Conservation (phyloP, 2,329 filamentous ascomycete species). For the Balansia obtecta region DNA sequence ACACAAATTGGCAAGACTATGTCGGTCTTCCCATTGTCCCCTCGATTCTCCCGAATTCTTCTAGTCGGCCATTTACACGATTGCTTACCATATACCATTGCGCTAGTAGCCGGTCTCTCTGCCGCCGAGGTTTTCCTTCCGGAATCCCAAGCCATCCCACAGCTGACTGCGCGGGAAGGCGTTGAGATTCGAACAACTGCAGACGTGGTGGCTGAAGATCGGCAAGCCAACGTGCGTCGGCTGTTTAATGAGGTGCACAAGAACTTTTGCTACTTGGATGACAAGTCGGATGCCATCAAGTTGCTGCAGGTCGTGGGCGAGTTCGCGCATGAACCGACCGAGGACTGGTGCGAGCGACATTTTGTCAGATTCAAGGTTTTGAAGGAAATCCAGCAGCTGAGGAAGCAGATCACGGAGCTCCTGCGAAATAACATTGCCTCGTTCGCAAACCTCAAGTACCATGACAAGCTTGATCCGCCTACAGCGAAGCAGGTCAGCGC, state of each 20-base stretch:
- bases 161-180: slow-evolving; percentile 33
- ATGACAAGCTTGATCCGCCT: slow-evolving; percentile 45
- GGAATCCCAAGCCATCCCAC: slow-evolving; percentile 62
- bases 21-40: slow-evolving; percentile 79
- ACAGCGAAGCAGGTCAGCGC: slow-evolving; percentile 60
- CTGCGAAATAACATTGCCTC: slow-evolving; percentile 61
- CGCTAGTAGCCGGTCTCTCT: slow-evolving; percentile 77
- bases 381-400: slow-evolving; percentile 73
- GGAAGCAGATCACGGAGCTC: slow-evolving; percentile 70
- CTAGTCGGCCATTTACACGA: slow-evolving; percentile 72
- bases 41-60: slow-evolving; percentile 85
- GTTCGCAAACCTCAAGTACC: slow-evolving; percentile 44
- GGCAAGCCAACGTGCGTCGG: slow-evolving; percentile 49
- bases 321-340: slow-evolving; percentile 62
- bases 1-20: slow-evolving; percentile 71
- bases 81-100: slow-evolving; percentile 75
- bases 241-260: slow-evolving; percentile 60
- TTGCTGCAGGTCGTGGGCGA: slow-evolving; percentile 79
- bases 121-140: slow-evolving; percentile 80
- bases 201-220: slow-evolving; percentile 60
- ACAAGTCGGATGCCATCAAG: slow-evolving; percentile 79
- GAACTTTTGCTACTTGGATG: slow-evolving; percentile 69
- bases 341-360: slow-evolving; percentile 67
- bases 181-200: slow-evolving; percentile 46
- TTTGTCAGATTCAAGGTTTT: slow-evolving; percentile 83